Conservation (phyloP, 306 rosid genomes). For the Citrullus mucosospermus region DNA sequence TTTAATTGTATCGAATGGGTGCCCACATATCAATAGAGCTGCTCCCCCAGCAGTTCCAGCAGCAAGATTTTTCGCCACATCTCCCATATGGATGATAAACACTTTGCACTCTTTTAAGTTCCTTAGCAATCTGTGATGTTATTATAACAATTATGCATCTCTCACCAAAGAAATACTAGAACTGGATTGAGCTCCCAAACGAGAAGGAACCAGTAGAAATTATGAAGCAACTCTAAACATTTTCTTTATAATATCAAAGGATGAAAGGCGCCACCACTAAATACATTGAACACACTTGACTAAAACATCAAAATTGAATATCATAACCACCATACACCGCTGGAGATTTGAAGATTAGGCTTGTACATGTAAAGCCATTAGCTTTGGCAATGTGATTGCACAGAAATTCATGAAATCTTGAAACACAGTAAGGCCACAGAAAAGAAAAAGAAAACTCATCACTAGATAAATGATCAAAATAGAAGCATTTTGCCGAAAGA, state of each 20-base stretch:
- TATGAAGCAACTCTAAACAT: background rate
- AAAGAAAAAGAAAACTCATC: background rate
- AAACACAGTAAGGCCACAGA: background rate
- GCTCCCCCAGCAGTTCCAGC: conserved; percentile 94
- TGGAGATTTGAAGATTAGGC: background rate
- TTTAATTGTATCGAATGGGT: conserved; percentile 94
- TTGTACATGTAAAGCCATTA: background rate
- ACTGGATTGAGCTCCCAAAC: background rate
- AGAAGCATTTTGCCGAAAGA: background rate
- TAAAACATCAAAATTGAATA: background rate
- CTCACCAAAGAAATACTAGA: background rate
- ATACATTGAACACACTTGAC: background rate
- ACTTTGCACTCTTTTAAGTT: background rate
- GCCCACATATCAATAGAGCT: conserved; percentile 80
- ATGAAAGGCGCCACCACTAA: background rate
- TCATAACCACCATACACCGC: background rate
- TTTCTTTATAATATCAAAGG: background rate
- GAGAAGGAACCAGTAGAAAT: background rate
- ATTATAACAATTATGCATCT: background rate
- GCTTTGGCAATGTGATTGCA: background rate
- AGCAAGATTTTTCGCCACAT: conserved; percentile 78
- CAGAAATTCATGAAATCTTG: background rate
- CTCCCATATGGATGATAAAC: conserved; percentile 56
- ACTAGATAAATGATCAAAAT: too few relatives aligned
- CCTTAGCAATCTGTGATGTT: background rate